These are phyloP conservation scores for Raphanus hybrid DNA, from an alignment of 441 rosid species.

Conservation along the genomic window DNA sequence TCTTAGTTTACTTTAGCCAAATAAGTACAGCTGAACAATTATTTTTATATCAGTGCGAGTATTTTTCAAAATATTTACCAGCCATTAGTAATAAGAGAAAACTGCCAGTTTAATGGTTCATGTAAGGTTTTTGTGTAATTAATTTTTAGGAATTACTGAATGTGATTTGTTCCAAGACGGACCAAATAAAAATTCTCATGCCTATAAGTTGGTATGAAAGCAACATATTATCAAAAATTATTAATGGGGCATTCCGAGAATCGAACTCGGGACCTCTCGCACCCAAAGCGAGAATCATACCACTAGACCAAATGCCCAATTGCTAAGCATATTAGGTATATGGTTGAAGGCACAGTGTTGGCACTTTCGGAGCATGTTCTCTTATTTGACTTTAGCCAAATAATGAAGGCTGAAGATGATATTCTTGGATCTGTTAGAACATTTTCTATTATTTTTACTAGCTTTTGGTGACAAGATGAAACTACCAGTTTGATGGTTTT, in stretches of 20 bases:
- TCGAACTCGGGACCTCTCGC: constrained; percentile 90
- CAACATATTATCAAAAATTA: background rate
- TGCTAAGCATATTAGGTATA: background rate
- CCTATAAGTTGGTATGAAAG: background rate
- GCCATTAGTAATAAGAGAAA: background rate
- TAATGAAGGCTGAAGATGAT: background rate
- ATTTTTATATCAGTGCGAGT: no score
- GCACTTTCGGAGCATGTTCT: background rate
- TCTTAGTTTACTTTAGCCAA: no score
- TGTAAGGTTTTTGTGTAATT: background rate
- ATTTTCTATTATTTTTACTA: background rate
- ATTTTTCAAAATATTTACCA: no score
- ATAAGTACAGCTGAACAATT: no score
- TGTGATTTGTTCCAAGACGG: background rate
- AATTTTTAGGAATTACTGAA: background rate
- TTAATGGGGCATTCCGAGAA: constrained; percentile 59
- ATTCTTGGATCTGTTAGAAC: background rate
- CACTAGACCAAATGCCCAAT: constrained; percentile 63
- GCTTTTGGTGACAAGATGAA: background rate
- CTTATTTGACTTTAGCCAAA: background rate
- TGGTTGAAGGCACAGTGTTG: background rate
- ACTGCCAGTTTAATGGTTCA: background rate
- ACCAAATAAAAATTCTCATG: no score
- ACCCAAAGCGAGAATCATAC: constrained; percentile 94
- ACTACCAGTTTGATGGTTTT: no score